Evolutionary conservation across 2,329 filamentous ascomycete species (phyloP).

Genomic region (Colletotrichum chrysophilum): DNA sequence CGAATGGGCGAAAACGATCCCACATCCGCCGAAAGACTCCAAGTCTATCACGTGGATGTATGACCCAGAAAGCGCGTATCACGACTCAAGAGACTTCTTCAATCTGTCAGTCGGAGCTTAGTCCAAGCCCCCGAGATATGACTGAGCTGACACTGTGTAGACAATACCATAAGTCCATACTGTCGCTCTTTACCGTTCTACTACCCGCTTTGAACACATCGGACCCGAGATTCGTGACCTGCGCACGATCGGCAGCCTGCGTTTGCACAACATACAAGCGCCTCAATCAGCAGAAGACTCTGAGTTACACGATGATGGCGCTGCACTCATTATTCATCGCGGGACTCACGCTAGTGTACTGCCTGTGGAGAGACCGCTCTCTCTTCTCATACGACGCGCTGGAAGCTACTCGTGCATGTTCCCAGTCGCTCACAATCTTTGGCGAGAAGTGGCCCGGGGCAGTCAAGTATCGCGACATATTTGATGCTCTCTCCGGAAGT

Average conservation of each 20-base stretch:
- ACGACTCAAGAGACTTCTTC: conserved; percentile 30
- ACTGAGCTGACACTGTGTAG: not conserved
- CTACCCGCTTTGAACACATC: conserved; percentile 25
- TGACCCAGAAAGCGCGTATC: conserved; percentile 28
- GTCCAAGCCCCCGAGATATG: too few species aligned
- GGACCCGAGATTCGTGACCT: conserved; percentile 26
- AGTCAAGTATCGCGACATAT: conserved; percentile 33
- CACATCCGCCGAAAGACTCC: conserved; percentile 26
- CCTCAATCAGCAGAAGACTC: conserved; percentile 31
- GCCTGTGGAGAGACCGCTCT: conserved; percentile 27
- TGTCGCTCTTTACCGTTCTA: conserved; percentile 28
- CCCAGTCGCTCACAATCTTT: conserved; percentile 31
- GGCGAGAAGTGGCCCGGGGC: conserved; percentile 32
- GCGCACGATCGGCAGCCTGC: conserved; percentile 25
- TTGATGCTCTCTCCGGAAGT: conserved; percentile 29
- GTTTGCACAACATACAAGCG: conserved; percentile 34
- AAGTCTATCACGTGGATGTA: conserved; percentile 30
- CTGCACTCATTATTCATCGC: conserved; percentile 35
- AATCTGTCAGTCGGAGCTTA: conserved; percentile 15
- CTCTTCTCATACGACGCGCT: conserved; percentile 29
- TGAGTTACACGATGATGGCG: conserved; percentile 33
- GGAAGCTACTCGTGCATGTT: conserved; percentile 31
- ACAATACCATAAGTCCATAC: conserved; percentile 30
- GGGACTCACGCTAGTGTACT: conserved; percentile 32
- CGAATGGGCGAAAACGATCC: conserved; percentile 23